These are phyloP conservation scores for Dalechampia spathulata DNA, from an alignment of 441 rosid genomes.

Conservation along the genomic window DNA sequence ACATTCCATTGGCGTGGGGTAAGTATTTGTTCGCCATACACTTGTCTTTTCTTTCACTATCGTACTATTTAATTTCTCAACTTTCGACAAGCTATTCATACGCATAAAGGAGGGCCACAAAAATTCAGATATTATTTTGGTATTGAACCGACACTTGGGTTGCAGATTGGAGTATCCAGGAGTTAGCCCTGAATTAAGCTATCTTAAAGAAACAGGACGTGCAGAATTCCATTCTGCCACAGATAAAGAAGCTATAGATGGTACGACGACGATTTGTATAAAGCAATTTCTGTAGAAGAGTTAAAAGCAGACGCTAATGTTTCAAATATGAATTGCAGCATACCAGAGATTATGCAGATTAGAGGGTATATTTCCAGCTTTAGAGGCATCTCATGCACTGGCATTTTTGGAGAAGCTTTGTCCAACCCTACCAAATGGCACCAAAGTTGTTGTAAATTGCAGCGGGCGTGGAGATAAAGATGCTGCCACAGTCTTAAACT, in stretches of 20 bases:
- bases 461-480: conserved; percentile 81
- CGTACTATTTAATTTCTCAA: no score
- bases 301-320: no score
- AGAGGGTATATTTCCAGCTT: conserved; percentile 72
- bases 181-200: conserved; percentile 75
- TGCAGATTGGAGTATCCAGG: conserved; percentile 65
- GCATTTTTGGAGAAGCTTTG: conserved; percentile 66
- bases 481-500: conserved; percentile 28
- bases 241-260: conserved; percentile 63
- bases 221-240: conserved; percentile 57
- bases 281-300: no score
- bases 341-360: conserved; percentile 37
- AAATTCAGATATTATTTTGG: no score
- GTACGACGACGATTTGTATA: no score
- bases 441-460: conserved; percentile 54
- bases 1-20: conserved; percentile 74
- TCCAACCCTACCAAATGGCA: conserved; percentile 38
- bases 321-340: conserved; percentile 33
- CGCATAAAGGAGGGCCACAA: no score
- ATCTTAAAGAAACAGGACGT: conserved; percentile 53
- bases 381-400: conserved; percentile 71
- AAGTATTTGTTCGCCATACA: conserved; percentile 8
- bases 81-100: no score
- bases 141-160: no score
- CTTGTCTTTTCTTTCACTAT: no score